These are phyloP conservation scores for Celoporthe dispersa DNA, from an alignment of 2,329 filamentous ascomycete genomes.

Conservation along the genomic window DNA sequence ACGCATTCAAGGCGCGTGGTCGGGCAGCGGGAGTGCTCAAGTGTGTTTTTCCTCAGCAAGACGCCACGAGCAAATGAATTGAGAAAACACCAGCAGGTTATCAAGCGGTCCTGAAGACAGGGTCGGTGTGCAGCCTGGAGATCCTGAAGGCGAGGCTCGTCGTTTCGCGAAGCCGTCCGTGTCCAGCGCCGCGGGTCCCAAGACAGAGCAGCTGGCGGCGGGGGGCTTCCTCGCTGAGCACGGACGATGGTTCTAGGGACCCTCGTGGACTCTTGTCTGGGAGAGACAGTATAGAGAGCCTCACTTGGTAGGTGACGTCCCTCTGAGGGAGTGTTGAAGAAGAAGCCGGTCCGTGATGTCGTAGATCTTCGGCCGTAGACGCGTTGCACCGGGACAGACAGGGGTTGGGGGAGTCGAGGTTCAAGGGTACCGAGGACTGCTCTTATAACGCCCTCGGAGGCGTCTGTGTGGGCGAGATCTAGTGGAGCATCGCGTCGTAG, in stretches of 20 bases:
- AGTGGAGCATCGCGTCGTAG: not conserved
- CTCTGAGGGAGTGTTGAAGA: not conserved
- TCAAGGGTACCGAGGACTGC: constrained; percentile 17
- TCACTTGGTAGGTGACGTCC: constrained; percentile 1
- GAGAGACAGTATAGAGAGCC: not conserved
- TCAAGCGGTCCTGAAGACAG: not conserved
- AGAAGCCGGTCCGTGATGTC: not conserved
- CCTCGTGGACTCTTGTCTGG: not conserved
- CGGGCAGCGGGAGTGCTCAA: not conserved
- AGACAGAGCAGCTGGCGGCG: not conserved
- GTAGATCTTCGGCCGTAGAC: constrained; percentile 24
- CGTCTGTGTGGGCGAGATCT: constrained; percentile 1
- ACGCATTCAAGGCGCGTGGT: constrained; percentile 16
- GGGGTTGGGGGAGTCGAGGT: not conserved
- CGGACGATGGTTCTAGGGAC: not conserved
- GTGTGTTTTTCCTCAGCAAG: not conserved
- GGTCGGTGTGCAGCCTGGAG: not conserved
- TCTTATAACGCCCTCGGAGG: not conserved
- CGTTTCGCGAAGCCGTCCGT: not conserved
- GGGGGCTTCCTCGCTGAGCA: not conserved
- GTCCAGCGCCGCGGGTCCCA: not conserved
- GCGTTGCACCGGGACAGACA: constrained; percentile 23
- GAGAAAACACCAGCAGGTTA: not conserved
- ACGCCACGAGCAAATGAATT: not conserved
- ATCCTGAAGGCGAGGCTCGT: not conserved